Base-by-base conservation (phyloP, 1,284 basidiomycete species). In the Marasmius fiardii region DNA sequence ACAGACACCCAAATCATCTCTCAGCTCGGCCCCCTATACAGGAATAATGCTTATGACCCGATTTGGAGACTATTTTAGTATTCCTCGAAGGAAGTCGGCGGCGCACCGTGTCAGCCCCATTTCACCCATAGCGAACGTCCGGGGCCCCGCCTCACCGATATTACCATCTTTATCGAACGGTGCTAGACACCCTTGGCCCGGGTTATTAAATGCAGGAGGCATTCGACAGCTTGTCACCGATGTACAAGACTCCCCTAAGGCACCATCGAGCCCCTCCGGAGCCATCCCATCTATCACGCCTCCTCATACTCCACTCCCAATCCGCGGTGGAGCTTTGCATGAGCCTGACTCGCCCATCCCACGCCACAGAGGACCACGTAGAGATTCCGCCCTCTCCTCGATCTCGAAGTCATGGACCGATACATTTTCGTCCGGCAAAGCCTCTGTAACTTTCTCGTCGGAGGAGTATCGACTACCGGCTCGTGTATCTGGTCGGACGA, bases 181-280 rank as follows among this genome's bases (percentile, higher is more conserved):
- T 71, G 89, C 88, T 2, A 77, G 82, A 45, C 86, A 82, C 2
- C 88, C 89, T 0, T 90, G 88, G 89, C 87, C 87, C 0, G 90
- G 82, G 63, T 64, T 91, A 3, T 87, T 90, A 65, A 85, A 82
- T 55, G 70, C 85, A 0, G 80, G 78, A 8, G 79, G 74, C 43
- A 74, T 90, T 68, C 77, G 85, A 21, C 85, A 88, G 51, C 78
- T 90, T 50, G 82, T 90, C 72, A 73, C 74, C 8, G 79, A 80
- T 31, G 68, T 78, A 44, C 78, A 79, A 34, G 82, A 81, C 56
- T 73, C 75, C 1, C 67, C 81, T 10, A 75, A 74, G 54, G 74
- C 16, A 10, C 39, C 39, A 78, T 11, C 74, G 75, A 75, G 75
- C 1, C 77, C 79, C 16, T 63, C 69, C 3, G 74, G 73, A 39